phyloP scores from a whole-genome alignment of 139 green algal genomes.

The Picochlorum costavermella region DNA sequence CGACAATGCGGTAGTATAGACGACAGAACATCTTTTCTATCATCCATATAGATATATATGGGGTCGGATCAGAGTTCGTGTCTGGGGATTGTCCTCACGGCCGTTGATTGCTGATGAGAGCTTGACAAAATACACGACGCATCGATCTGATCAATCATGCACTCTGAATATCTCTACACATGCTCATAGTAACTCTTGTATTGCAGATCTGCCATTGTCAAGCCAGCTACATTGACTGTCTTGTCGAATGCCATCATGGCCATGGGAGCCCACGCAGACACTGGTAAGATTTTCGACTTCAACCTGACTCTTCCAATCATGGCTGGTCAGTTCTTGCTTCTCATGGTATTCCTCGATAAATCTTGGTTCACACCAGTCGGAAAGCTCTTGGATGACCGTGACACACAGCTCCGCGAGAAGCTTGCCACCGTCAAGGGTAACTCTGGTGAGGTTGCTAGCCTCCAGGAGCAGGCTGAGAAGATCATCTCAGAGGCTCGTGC shows the following conservation, averaged over 20 bases:
- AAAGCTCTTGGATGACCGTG: constrained; percentile 77
- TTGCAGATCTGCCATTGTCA: constrained; percentile 29
- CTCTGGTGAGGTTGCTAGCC: constrained; percentile 28
- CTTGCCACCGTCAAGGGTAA: constrained; percentile 67
- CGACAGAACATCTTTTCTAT: too few relatives aligned
- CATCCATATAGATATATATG: too few relatives aligned
- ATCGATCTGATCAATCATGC: too few relatives aligned
- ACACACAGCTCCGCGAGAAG: constrained; percentile 63
- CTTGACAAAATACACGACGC: too few relatives aligned
- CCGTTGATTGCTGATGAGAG: too few relatives aligned
- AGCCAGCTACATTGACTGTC: constrained; percentile 39
- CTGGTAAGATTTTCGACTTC: constrained; percentile 75
- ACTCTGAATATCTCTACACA: too few relatives aligned
- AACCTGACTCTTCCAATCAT: constrained; percentile 71
- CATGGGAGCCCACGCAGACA: constrained; percentile 59
- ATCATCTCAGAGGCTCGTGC: constrained; percentile 33
- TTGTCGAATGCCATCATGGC: constrained; percentile 63
- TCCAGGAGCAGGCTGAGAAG: constrained; percentile 43
- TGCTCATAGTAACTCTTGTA: too few relatives aligned
- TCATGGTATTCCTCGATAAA: constrained; percentile 93
- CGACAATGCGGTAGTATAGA: too few relatives aligned
- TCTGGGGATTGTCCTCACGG: too few relatives aligned
- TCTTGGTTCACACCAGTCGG: constrained; percentile 82
- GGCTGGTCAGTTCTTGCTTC: constrained; percentile 70
- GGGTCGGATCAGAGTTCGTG: too few relatives aligned